Evolutionary conservation across 495 filamentous ascomycete species (phyloP), one percentile per base, ranked within the genome.

Genomic region (Neurospora sp.): DNA sequence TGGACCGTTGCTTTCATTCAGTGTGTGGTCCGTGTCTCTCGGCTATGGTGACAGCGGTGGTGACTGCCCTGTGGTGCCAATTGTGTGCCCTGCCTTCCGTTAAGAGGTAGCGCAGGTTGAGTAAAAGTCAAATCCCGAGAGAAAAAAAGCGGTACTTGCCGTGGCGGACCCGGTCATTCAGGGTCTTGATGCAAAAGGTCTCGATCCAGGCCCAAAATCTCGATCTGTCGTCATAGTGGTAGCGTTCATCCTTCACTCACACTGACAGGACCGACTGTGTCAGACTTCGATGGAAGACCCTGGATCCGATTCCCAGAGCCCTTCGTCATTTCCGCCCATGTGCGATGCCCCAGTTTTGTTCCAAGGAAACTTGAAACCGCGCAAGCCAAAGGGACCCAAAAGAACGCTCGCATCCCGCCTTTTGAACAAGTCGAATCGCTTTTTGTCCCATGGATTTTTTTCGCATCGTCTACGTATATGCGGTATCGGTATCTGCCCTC

Each of bases 171-270:
- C 22, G 53, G 53, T 31, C 53, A 61, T 14, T 61, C 53, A 61
- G 53, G 53, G 53, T 61, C 53, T 61, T 8, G 53, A 61, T 61
- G 53, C 22, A 61, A 61, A 39, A 40, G 40, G 72, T 70, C 70
- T 76, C 78, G 78, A 79, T 79, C 76, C 71, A 40, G 59, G 37
- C 72, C 73, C 45, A 75, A 79, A 79, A 75, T 53, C 69, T 73
- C 76, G 78, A 79, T 79, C 78, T 61, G 39, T 59, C 70, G 69
- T 71, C 70, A 72, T 44, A 74, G 73, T 77, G 71, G 74, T 69
- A 69, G 73, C 45, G 70, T 42, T 74, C 72, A 75, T 76, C 39
- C 53, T 69, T 70, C 42, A 41, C 8, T 45, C 70, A 61, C 53
- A 31, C 4, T 27, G 22, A 61, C 22, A 16, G 17, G n/a, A 27